Evolutionary conservation across 2,329 filamentous ascomycete species (phyloP).

Genomic region (Pseudocercospora fijiensis): DNA sequence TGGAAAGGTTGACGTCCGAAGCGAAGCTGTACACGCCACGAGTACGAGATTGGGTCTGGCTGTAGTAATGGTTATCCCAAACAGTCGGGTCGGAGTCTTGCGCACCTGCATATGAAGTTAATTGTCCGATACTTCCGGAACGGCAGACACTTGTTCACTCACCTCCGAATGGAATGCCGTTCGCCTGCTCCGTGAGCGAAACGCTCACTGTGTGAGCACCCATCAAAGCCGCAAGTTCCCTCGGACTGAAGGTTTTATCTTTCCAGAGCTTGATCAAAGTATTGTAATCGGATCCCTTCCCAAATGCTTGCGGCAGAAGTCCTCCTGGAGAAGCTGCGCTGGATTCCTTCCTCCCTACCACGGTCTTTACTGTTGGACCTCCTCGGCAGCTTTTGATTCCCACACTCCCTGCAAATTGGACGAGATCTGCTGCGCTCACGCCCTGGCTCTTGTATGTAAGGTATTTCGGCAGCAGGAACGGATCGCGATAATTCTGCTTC

Average conservation of each 20-base stretch:
- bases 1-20: not conserved
- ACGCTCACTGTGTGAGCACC: conserved; percentile 55
- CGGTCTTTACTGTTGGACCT: conserved; percentile 54
- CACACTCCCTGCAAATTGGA: conserved; percentile 50
- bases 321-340: conserved; percentile 43
- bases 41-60: not conserved
- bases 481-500: conserved; percentile 49
- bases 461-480: conserved; percentile 43
- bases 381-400: conserved; percentile 53
- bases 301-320: conserved; percentile 48
- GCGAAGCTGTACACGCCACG: not conserved
- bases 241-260: conserved; percentile 52
- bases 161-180: conserved; percentile 34
- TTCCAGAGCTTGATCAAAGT: conserved; percentile 50
- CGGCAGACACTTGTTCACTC: not conserved
- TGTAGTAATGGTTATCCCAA: not conserved
- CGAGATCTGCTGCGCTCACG: conserved; percentile 56
- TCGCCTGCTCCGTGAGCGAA: conserved; percentile 42
- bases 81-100: not conserved
- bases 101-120: not conserved
- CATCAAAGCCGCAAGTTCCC: conserved; percentile 55
- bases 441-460: conserved; percentile 25
- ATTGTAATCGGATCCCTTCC: conserved; percentile 39
- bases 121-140: not conserved
- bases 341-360: conserved; percentile 52